Evolutionary conservation across 2,329 filamentous ascomycete species (phyloP).

Genomic region (Ustulina deusta): DNA sequence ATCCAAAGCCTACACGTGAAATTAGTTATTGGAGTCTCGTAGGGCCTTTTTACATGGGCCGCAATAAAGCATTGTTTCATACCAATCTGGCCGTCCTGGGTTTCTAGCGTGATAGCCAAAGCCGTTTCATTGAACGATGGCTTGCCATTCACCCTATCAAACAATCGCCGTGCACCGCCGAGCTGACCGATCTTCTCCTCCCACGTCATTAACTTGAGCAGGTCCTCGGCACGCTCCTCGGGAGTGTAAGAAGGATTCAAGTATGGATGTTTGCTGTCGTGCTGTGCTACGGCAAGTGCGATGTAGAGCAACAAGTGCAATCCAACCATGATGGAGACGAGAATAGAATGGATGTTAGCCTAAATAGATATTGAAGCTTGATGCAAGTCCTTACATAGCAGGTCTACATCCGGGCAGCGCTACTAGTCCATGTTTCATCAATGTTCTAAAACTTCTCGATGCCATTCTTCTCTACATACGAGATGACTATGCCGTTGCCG

Average conservation of each 20-base stretch:
- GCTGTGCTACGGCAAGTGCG: not conserved
- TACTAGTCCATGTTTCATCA: not conserved
- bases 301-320: not conserved
- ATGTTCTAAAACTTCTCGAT: not conserved
- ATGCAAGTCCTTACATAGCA: not conserved
- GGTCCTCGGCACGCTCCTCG: constrained; percentile 4
- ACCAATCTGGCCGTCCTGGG: too few relatives aligned
- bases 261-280: not conserved
- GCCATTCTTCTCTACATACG: not conserved
- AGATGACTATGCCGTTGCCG: not conserved
- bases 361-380: not conserved
- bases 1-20: too few relatives aligned
- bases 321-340: not conserved
- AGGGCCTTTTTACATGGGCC: too few relatives aligned
- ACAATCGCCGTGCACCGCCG: not conserved
- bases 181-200: constrained; percentile 1
- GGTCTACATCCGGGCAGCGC: not conserved
- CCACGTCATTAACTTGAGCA: constrained; percentile 1
- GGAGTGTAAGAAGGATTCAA: not conserved
- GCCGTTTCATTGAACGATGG: not conserved
- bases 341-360: not conserved
- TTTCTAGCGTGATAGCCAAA: too few relatives aligned
- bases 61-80: too few relatives aligned
- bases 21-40: too few relatives aligned
- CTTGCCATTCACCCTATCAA: not conserved